These are phyloP conservation scores for Pterocarpus macrocarpus DNA, from an alignment of 306 rosid species.

Conservation along the genomic window DNA sequence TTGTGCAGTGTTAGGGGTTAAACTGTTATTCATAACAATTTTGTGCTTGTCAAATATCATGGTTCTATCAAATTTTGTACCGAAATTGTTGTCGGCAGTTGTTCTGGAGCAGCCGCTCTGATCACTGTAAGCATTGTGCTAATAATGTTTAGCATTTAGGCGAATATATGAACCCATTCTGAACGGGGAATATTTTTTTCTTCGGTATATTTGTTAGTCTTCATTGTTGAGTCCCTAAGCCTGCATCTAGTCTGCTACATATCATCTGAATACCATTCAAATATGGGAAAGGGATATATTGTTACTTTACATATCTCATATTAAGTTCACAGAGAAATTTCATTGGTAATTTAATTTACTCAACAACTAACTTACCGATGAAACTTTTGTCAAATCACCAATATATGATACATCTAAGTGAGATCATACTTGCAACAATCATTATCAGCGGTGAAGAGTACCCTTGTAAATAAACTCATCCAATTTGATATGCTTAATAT, in stretches of 20 bases:
- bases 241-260: neutral
- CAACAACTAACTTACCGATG: neutral
- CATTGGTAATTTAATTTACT: neutral
- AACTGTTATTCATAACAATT: slow-evolving; percentile 14
- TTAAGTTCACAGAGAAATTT: neutral
- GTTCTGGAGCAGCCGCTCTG: neutral
- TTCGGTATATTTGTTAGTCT: neutral
- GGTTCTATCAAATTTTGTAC: slow-evolving; percentile 32
- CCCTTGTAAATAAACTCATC: neutral
- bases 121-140: neutral
- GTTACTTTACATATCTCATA: neutral
- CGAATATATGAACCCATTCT: neutral
- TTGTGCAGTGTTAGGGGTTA: neutral
- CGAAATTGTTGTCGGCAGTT: neutral
- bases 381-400: neutral
- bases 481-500: neutral
- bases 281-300: neutral
- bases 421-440: neutral
- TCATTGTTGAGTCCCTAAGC: neutral
- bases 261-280: neutral
- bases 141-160: neutral
- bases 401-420: neutral
- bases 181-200: neutral
- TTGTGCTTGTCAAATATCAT: slow-evolving; percentile 25
- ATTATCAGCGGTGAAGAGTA: too few relatives aligned